Evolutionary conservation across 2,329 filamentous ascomycete genomes (phyloP), one percentile per base, ranked within the genome.

Genomic region (Nemania diffusa): DNA sequence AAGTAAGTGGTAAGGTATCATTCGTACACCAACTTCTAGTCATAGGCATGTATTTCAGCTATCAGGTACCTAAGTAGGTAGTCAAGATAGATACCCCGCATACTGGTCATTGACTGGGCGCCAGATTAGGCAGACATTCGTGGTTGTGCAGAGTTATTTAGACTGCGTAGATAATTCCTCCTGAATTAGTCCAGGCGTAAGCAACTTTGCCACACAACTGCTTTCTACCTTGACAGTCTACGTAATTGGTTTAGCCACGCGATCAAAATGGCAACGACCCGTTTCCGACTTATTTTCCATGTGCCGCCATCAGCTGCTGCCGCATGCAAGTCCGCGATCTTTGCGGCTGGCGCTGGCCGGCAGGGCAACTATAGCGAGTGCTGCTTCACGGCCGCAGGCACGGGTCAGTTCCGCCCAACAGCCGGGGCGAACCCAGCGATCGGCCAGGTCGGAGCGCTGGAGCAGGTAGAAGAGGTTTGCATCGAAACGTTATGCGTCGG

Each of bases 381-480:
- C 74, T 84, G 83, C 76, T 89, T 81, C 80, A 79, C 80, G 2
- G 77, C 80, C 0, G 69, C 78, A 3, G 91, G 90, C 4, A 87
- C 81, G 0, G 89, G 89, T 0, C 90, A 92, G 73, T 93, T 92
- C 77, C 84, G 87, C 0, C 90, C 90, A 0, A 88, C 87, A 0
- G 82, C 83, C 62, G 76, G 81, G 0, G 88, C 90, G 0, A 89
- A 89, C 55, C 90, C 90, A 2, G 79, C 88, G 73, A 88, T 92
- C 68, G 91, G 90, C 0, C 78, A 79, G 9, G 79, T 83, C 1
- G 88, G 89, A 0, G 76, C 80, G 46, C 73, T 92, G 0, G 88
- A 92, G 77, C 76, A 87, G 65, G 82, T 87, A 0, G 82, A 85
- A 3, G 90, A 92, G 77, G 81, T 85, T 1, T 83, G 84, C 55